Conservation (phyloP, 768 basidiomycete genomes). For the Tricholoma hemisulphureum region DNA sequence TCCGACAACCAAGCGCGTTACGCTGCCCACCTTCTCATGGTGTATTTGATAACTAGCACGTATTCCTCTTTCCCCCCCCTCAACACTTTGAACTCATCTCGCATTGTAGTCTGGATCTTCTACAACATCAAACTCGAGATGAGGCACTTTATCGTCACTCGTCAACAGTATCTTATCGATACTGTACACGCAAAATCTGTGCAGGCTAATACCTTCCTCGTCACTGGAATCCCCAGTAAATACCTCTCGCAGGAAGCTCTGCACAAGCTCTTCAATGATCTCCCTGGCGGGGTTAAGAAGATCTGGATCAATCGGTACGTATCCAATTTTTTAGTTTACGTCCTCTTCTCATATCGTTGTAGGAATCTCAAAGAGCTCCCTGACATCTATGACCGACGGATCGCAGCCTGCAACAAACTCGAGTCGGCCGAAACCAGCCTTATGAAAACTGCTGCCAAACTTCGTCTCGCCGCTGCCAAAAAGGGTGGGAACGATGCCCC, state of each 20-base stretch:
- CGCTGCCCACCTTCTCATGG: slow-evolving; percentile 75
- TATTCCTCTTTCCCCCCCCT: slow-evolving; percentile 9
- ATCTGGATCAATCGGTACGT: slow-evolving; percentile 88
- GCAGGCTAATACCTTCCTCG: slow-evolving; percentile 86
- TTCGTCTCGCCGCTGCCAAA: slow-evolving; percentile 56
- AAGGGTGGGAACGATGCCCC: slow-evolving; percentile 37
- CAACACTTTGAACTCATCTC: not conserved
- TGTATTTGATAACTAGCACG: slow-evolving; percentile 78
- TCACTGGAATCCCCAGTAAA: slow-evolving; percentile 82
- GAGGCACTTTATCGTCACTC: slow-evolving; percentile 70
- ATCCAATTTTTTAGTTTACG: not conserved
- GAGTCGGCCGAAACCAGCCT: slow-evolving; percentile 84
- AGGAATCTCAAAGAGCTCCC: slow-evolving; percentile 88
- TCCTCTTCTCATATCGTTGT: not conserved
- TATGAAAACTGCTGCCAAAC: slow-evolving; percentile 72
- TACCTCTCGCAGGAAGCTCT: slow-evolving; percentile 74
- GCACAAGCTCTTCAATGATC: slow-evolving; percentile 64
- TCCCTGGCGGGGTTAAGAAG: slow-evolving; percentile 88
- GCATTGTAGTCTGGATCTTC: slow-evolving; percentile 70
- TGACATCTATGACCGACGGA: slow-evolving; percentile 72
- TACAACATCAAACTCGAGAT: slow-evolving; percentile 82
- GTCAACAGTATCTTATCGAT: slow-evolving; percentile 81
- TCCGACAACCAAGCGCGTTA: slow-evolving; percentile 52
- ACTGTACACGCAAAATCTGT: slow-evolving; percentile 70
- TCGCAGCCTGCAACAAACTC: slow-evolving; percentile 72